These are phyloP conservation scores for Phytopythium kandeliae DNA, from an alignment of 352 stramenopile species.

Conservation along the genomic window DNA sequence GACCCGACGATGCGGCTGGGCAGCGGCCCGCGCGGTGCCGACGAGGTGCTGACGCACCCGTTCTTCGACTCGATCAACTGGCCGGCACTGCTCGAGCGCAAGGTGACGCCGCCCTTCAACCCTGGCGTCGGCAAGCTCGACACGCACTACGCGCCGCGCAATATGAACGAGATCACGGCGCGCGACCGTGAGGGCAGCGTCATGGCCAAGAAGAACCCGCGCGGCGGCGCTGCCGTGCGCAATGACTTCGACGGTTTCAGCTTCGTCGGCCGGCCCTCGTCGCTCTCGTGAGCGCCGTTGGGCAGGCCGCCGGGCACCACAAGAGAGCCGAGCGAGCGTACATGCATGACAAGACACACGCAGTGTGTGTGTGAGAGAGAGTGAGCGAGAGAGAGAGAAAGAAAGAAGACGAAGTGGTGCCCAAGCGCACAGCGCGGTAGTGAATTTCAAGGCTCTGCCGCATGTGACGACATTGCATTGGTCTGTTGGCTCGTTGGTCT, in stretches of 20 bases:
- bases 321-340: not conserved
- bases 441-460: too few relatives aligned
- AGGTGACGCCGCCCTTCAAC: conserved; percentile 81
- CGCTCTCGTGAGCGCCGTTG: conserved; percentile 31
- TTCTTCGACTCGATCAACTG: conserved; percentile 92
- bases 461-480: too few relatives aligned
- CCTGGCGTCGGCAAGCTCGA: conserved; percentile 85
- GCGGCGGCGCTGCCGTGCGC: conserved; percentile 18
- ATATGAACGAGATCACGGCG: conserved; percentile 87
- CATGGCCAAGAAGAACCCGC: conserved; percentile 40
- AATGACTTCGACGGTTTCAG: conserved; percentile 90
- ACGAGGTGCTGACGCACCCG: conserved; percentile 88
- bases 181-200: conserved; percentile 79
- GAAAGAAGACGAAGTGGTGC: too few relatives aligned
- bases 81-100: conserved; percentile 82
- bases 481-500: too few relatives aligned
- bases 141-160: conserved; percentile 78
- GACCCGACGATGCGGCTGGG: conserved; percentile 95
- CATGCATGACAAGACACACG: not conserved
- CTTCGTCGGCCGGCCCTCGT: conserved; percentile 84
- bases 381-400: not conserved
- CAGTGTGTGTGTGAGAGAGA: not conserved
- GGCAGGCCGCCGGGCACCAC: too few relatives aligned
- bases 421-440: too few relatives aligned
- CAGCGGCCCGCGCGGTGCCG: conserved; percentile 83